Evolutionary conservation across 2,329 filamentous ascomycete species (phyloP), one percentile per base, ranked within the genome.

Genomic region (Macrophomina tecta): DNA sequence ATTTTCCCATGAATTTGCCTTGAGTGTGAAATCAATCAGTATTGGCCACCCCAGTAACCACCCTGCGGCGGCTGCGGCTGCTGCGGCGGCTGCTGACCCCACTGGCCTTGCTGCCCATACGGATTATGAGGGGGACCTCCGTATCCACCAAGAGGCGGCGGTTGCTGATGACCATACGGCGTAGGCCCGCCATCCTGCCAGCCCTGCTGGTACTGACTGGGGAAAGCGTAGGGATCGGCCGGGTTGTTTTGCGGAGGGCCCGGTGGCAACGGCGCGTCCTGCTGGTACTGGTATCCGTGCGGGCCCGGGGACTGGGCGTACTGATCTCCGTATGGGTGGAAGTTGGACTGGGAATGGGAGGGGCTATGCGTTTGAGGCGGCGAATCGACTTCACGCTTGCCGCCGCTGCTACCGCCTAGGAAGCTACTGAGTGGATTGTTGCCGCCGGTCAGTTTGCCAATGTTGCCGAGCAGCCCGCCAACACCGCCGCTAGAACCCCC

Each of bases 1-100:
- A 11, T 9, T 8, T 58, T 46, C 55, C 23, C 23, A 23, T 23
- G 23, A 23, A 23, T 12, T 36, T 42, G 34, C 11, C n/a, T 58
- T n/a, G 32, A 2, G 12, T 18, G 8, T 40, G 34, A 38, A 32
- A 30, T 28, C 23, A 14, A n/a, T 45, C 46, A 66, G 34, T 66
- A 66, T 36, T 66, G 65, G 7, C 65, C 65, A 36, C 65, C 65
- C 65, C 65, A 66, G 42, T 66, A 58, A 7, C 65, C 65, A 11
- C 65, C 65, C 4, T 46, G 38, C n/a, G 65, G 65, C 12, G 65
- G 65, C n/a, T 38, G 49, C n/a, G 65, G 65, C 12, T 56, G 65
- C n/a, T 38, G 49, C 14, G 52, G 52, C 3, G 55, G 55, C 36
- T 45, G 64, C 40, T 65, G 63, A 3, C 64, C 64, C 64, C 64